A percentile compares a stretch with the other conserved stretches of the same genome.
phyloP scores from a whole-genome alignment of 306 rosid genomes.

The Vicia villosa region DNA sequence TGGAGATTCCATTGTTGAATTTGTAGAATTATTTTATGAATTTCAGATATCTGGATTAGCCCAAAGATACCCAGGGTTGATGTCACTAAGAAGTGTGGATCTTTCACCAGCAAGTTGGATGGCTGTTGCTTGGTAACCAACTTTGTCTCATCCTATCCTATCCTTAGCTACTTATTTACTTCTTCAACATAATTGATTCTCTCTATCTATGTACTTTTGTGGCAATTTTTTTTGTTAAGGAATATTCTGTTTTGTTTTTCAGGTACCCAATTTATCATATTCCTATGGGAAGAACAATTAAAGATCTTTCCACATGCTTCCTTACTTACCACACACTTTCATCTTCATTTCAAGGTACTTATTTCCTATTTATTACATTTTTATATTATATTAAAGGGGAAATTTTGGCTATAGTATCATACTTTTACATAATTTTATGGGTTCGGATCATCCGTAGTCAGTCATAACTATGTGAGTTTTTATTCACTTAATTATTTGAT shows the following conservation, averaged over 20 bases:
- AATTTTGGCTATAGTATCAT: not conserved
- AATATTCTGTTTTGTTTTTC: constrained; percentile 18
- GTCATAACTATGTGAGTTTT: too few species aligned
- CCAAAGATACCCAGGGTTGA: constrained; percentile 87
- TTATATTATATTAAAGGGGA: not conserved
- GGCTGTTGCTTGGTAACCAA: constrained; percentile 87
- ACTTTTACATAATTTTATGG: too few species aligned
- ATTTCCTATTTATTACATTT: not conserved
- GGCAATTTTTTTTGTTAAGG: not conserved
- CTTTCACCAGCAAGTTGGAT: constrained; percentile 99
- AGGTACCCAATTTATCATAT: constrained; percentile 99
- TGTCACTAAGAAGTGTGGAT: constrained; percentile 91
- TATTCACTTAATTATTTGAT: too few species aligned
- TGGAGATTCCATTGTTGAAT: constrained; percentile 40
- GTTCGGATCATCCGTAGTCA: too few species aligned
- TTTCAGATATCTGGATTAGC: constrained; percentile 82
- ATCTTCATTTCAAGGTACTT: constrained; percentile 95
- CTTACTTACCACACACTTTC: constrained; percentile 96
- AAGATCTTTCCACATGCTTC: constrained; percentile 90
- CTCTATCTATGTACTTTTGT: not conserved
- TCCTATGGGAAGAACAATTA: constrained; percentile 96
- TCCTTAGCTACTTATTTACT: not conserved
- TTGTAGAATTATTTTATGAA: constrained; percentile 9
- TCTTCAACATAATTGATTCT: not conserved
- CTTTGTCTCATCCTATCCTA: constrained; percentile 6